Evolutionary conservation across 2,329 filamentous ascomycete genomes (phyloP), one percentile per base, ranked within the genome.

Genomic region (Colletotrichum gigasporum): DNA sequence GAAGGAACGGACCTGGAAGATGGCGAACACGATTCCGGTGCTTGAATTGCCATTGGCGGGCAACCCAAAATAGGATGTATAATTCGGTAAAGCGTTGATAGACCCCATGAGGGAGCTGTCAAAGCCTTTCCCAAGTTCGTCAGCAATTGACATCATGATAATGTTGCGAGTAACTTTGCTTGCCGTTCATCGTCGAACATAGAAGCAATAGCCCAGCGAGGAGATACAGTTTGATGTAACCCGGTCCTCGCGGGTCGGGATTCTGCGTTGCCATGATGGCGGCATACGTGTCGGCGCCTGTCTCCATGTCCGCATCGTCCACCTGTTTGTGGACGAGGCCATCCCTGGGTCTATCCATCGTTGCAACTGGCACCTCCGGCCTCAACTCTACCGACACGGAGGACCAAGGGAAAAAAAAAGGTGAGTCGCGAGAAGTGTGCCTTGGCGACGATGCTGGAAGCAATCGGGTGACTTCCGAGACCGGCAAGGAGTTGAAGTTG

Each of bases 1-100:
- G 24, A 20, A 4, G 3, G 6, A 2, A 6, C 44, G n/a, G 16
- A 62, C 58, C 63, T 77, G 72, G 50, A 78, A 80, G 37, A 83
- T 82, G 22, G 79, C 75, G 35, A 82, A 82, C 5, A 82, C 75
- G 12, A 82, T 74, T 11, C 80, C 80, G 0, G 80, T 82, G 14
- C 75, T 72, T 2, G 77, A 71, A 35, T 78, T 76, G 8, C 79
- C 79, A 12, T 70, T 76, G 69, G 10, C 79, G 69, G 18, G 58
- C 2, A 62, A 34, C 11, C 58, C 69, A 54, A 79, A 82, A 62
- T 81, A 81, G 4, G 69, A 51, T 2, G 75, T 79, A 55, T 79
- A 82, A 52, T 79, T 62, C 8, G 58, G 58, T 5, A 62, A 12
- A 2, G 77, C 77, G 66, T 82, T 82, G 45, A 83, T 78, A 9